A percentile compares a stretch with the other conserved stretches of the same genome.
Conservation (phyloP, 768 basidiomycete genomes). For the Imleria badia region DNA sequence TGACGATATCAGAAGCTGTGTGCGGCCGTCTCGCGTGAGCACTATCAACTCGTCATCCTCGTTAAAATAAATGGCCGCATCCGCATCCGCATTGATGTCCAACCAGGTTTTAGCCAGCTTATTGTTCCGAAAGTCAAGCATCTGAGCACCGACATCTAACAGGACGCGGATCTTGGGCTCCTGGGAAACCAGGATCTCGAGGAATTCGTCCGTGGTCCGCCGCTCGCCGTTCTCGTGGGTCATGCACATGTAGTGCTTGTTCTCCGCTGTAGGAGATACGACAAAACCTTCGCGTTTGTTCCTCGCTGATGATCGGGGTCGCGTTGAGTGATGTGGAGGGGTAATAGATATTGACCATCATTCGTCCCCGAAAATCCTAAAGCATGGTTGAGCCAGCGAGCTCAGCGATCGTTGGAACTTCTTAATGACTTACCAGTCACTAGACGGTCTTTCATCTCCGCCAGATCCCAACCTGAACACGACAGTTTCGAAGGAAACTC, state of each 20-base stretch:
- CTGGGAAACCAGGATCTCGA: constrained; percentile 36
- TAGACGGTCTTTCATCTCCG: constrained; percentile 19
- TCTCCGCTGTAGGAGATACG: constrained; percentile 30
- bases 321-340: constrained; percentile 32
- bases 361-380: constrained; percentile 42
- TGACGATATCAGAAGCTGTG: too few species aligned
- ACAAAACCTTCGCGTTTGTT: constrained; percentile 46
- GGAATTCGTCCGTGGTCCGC: constrained; percentile 15
- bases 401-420: too few species aligned
- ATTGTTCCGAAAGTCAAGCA: constrained; percentile 46
- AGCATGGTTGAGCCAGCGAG: background rate
- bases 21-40: too few species aligned
- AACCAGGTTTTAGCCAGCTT: constrained; percentile 46
- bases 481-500: constrained; percentile 37
- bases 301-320: constrained; percentile 31
- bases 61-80: constrained; percentile 35
- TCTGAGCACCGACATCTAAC: too few species aligned
- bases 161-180: too few species aligned
- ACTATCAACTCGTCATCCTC: too few species aligned
- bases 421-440: constrained; percentile 18
- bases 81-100: constrained; percentile 3
- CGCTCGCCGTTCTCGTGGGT: constrained; percentile 12
- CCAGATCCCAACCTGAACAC: constrained; percentile 40
- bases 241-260: constrained; percentile 17
- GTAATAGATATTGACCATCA: constrained; percentile 39